Base-by-base conservation (phyloP, 2,329 filamentous ascomycete species). In the Fusarium nisikadoi region DNA sequence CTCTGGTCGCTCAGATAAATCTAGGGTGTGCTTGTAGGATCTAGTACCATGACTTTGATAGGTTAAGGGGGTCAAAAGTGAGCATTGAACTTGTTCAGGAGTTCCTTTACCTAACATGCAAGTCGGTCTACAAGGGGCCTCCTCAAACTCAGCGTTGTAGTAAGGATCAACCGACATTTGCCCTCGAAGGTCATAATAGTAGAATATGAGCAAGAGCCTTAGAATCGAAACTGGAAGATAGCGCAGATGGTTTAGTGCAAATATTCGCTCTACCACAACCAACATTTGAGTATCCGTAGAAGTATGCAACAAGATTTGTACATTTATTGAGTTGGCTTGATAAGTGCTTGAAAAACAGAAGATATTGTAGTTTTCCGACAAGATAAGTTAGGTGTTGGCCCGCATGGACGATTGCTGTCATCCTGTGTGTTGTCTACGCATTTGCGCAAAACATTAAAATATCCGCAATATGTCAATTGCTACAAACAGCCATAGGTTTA, bases 401-500 rank as follows among this genome's bases (percentile, higher is more conserved):
- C 13, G 7, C n/a, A 52, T n/a, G 13, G 7, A 29, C 13, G n/a
- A 27, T 35, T 56, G 17, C 29, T 39, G 58, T 13, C 25, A 43
- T 20, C 25, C 17, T n/a, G 8, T 39, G 16, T 33, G n/a, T 39
- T 12, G 12, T 31, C 5, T 36, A 23, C 60, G 62, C 62, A 47
- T 43, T 50, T n/a, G 43, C 61, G 63, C 43, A 65, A 65, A 31
- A 6, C n/a, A 45, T 55, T 39, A 25, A 58, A 29, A 33, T 11
- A 35, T 6, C 27, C 27, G 23, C 39, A 33, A 36, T 20, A 43
- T 35, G 25, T n/a, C 27, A 25, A 39, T 33, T 39, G 43, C 23
- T 54, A 17, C 35, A 41, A 41, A 46, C 38, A 43, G 61, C 17
- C 16, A n/a, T 12, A 46, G 43, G 23, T 3, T 45, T 19, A 8